A percentile compares a stretch with the other conserved stretches of the same genome.
These are phyloP conservation scores for Marsdenia floribunda DNA, from an alignment of 257 asterid species.

Conservation along the genomic window DNA sequence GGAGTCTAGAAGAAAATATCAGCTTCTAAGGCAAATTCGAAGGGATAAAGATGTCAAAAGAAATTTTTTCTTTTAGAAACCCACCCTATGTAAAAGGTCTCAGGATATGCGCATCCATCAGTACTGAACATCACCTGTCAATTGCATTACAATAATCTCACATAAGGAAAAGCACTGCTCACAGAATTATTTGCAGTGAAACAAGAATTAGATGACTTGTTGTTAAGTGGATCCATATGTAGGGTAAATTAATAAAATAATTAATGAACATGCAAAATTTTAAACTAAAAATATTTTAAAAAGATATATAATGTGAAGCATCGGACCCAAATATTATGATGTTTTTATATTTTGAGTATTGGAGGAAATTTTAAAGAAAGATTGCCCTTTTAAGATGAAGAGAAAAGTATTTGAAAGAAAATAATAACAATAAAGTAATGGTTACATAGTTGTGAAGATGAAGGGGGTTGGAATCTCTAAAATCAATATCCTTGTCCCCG, in stretches of 20 bases:
- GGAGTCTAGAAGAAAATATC: background rate
- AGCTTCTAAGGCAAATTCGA: background rate
- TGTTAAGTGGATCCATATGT: no score
- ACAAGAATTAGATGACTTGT: background rate
- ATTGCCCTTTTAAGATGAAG: background rate
- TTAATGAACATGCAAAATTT: no score
- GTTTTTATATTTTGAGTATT: no score
- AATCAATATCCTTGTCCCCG: conserved; percentile 89
- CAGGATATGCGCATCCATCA: conserved; percentile 79
- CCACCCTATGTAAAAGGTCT: conserved; percentile 81
- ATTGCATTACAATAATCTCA: conserved; percentile 21
- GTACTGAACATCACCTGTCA: conserved; percentile 97
- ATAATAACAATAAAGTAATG: no score
- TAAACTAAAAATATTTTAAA: no score
- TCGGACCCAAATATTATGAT: no score
- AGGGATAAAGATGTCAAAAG: background rate
- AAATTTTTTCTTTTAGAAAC: conserved; percentile 12
- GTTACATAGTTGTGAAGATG: conserved; percentile 87
- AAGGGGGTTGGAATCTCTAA: conserved; percentile 83
- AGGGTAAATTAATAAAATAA: no score
- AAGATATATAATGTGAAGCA: background rate
- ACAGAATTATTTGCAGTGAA: background rate
- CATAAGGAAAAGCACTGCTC: conserved; percentile 15
- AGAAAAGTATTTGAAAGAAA: background rate
- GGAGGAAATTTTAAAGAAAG: no score